phyloP scores from a whole-genome alignment of 164 flowering plant genomes.

The Buxus sempervirens region DNA sequence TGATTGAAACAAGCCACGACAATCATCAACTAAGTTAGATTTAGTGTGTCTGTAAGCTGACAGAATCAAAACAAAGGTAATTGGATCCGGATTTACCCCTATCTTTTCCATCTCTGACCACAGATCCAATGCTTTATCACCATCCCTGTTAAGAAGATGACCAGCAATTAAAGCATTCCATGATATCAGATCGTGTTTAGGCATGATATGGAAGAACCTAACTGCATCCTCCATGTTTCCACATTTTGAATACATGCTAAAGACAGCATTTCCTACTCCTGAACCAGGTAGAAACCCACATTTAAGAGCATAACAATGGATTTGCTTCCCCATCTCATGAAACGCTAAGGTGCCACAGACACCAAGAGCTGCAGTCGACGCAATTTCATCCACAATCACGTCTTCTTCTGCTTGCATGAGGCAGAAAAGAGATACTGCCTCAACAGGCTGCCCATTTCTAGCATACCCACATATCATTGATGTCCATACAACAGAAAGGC shows the following conservation, averaged over 20 bases:
- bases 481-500: slow-evolving; percentile 49
- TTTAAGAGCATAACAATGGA: slow-evolving; percentile 60
- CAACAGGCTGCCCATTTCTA: slow-evolving; percentile 57
- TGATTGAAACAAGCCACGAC: slow-evolving; percentile 57
- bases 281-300: slow-evolving; percentile 44
- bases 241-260: slow-evolving; percentile 84
- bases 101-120: slow-evolving; percentile 58
- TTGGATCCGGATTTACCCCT: slow-evolving; percentile 49
- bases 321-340: slow-evolving; percentile 65
- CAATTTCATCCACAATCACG: slow-evolving; percentile 54
- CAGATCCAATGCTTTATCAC: slow-evolving; percentile 57
- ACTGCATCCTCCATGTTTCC: slow-evolving; percentile 54
- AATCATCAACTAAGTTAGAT: slow-evolving; percentile 45
- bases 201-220: slow-evolving; percentile 56
- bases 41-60: slow-evolving; percentile 64
- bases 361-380: slow-evolving; percentile 53
- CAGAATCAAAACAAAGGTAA: slow-evolving; percentile 55
- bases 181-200: slow-evolving; percentile 54
- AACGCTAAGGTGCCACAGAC: slow-evolving; percentile 73
- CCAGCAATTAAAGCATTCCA: slow-evolving; percentile 77
- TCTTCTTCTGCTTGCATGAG: slow-evolving; percentile 36
- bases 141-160: slow-evolving; percentile 65
- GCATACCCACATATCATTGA: slow-evolving; percentile 83
- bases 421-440: slow-evolving; percentile 56
- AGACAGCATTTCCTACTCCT: slow-evolving; percentile 56